Percentiles rank a stretch among this genome's conserved stretches.
phyloP scores from a whole-genome alignment of 345 rosid species.

The Corchorus olitorius region DNA sequence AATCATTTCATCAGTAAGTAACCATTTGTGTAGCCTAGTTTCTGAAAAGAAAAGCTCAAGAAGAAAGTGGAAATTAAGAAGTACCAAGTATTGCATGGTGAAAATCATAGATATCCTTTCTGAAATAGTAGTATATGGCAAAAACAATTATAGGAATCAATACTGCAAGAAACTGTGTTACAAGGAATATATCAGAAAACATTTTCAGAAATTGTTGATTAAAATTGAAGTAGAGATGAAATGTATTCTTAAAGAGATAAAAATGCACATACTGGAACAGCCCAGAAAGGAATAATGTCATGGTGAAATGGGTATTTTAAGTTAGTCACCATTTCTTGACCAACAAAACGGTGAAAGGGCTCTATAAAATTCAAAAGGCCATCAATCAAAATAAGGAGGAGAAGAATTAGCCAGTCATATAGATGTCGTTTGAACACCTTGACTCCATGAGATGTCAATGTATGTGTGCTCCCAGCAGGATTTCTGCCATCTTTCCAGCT shows the following conservation, averaged over 20 bases:
- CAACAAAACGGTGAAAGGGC: slow-evolving; percentile 69
- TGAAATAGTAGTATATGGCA: slow-evolving; percentile 36
- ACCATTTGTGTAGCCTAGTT: neutral
- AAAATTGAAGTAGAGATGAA: neutral
- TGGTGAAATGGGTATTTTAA: slow-evolving; percentile 53
- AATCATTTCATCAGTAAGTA: slow-evolving; percentile 18
- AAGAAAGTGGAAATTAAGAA: neutral
- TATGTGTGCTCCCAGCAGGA: slow-evolving; percentile 45
- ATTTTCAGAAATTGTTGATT: neutral
- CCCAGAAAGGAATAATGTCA: slow-evolving; percentile 65
- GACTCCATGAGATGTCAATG: slow-evolving; percentile 54
- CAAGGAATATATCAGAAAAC: neutral
- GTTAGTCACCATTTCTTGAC: slow-evolving; percentile 62
- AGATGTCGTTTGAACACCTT: slow-evolving; percentile 43
- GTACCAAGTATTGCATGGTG: slow-evolving; percentile 63
- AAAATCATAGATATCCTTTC: slow-evolving; percentile 61
- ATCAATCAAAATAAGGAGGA: slow-evolving; percentile 47
- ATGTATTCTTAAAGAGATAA: neutral
- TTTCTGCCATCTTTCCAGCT: slow-evolving; percentile 39
- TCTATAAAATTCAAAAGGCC: slow-evolving; percentile 44
- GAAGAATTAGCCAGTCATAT: slow-evolving; percentile 58
- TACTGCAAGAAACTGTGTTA: slow-evolving; percentile 38
- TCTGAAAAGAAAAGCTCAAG: neutral
- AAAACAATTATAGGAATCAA: slow-evolving; percentile 47
- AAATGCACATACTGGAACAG: slow-evolving; percentile 48